Conservation (phyloP, 306 rosid genomes). For the Erythrophleum fordii region DNA sequence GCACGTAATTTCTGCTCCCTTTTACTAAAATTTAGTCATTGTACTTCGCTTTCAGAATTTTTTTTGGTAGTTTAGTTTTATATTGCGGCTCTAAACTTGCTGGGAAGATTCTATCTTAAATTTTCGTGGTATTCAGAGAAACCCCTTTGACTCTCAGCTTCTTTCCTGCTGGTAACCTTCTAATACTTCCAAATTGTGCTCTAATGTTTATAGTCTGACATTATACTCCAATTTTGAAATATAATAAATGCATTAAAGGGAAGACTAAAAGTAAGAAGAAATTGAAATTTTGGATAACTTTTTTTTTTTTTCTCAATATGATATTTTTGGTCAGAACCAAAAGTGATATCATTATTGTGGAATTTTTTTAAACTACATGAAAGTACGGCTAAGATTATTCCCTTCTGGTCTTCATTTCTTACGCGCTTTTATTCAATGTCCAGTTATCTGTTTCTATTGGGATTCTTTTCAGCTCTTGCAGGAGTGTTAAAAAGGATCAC, state of each 20-base stretch:
- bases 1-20: slow-evolving; percentile 53
- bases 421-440: background rate
- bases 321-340: background rate
- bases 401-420: background rate
- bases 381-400: background rate
- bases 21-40: background rate
- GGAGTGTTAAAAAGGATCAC: too few relatives aligned
- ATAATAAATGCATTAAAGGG: background rate
- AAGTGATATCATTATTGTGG: background rate
- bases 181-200: background rate
- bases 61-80: too few relatives aligned
- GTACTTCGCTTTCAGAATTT: too few relatives aligned
- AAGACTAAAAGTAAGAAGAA: background rate
- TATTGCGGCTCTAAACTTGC: too few relatives aligned
- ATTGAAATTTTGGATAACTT: background rate
- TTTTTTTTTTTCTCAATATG: background rate
- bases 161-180: background rate
- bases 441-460: background rate
- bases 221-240: background rate
- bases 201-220: background rate
- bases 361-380: background rate
- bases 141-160: background rate
- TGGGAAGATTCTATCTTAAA: too few relatives aligned
- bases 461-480: background rate
- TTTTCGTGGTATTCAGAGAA: too few relatives aligned